These are phyloP conservation scores for Kuraishia borneana DNA, from an alignment of 805 yeast genomes.

Conservation along the genomic window DNA sequence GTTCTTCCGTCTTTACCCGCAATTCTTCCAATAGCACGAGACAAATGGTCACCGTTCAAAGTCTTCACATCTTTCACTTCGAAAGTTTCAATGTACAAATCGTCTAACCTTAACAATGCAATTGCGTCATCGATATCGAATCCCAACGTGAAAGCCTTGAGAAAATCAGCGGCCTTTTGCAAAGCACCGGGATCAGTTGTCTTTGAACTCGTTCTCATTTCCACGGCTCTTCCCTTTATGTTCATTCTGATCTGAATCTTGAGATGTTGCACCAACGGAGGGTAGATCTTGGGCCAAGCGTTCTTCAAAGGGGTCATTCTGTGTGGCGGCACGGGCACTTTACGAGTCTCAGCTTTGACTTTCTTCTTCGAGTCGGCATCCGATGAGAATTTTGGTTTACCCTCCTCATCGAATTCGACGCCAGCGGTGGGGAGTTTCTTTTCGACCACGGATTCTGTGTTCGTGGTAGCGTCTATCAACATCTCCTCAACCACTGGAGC, in stretches of 20 bases:
- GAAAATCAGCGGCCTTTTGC: conserved; percentile 96
- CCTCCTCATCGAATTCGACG: conserved; percentile 69
- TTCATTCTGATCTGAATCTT: conserved; percentile 96
- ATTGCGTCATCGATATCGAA: conserved; percentile 96
- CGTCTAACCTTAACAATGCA: conserved; percentile 88
- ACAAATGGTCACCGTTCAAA: conserved; percentile 87
- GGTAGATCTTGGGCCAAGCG: conserved; percentile 89
- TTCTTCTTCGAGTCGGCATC: conserved; percentile 52
- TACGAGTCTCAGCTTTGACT: conserved; percentile 77
- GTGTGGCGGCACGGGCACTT: conserved; percentile 93
- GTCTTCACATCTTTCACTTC: conserved; percentile 97
- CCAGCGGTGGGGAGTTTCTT: conserved; percentile 21
- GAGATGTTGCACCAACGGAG: conserved; percentile 90
- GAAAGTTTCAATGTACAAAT: conserved; percentile 91
- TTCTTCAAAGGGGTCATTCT: conserved; percentile 89
- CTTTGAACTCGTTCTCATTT: conserved; percentile 69
- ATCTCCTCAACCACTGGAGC: conserved; percentile 22
- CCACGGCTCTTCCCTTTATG: conserved; percentile 75
- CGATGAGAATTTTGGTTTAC: conserved; percentile 76
- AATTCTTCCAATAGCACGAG: conserved; percentile 98
- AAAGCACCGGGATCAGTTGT: conserved; percentile 91
- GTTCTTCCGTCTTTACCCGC: conserved; percentile 99
- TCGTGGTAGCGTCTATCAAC: conserved; percentile 32
- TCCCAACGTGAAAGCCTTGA: conserved; percentile 91
- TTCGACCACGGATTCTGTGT: conserved; percentile 16